Percentiles rank a stretch among this genome's conserved stretches.
Evolutionary conservation across 441 rosid genomes (phyloP).

Genomic region (Monsonia emarginata): DNA sequence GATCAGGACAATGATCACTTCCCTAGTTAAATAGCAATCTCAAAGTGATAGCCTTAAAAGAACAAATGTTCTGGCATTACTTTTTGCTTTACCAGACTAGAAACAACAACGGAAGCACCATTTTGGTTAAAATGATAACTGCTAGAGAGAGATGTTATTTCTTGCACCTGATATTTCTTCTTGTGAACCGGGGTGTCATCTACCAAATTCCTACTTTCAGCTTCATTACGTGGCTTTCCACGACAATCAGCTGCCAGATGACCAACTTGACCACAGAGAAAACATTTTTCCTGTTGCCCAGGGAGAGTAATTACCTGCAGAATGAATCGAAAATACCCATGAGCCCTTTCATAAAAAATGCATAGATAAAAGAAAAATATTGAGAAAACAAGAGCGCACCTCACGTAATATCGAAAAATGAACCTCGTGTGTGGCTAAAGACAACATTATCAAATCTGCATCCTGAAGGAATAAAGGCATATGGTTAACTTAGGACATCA

Average conservation of each 20-base stretch:
- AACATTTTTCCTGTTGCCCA: conserved; percentile 93
- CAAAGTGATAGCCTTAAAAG: too few species aligned
- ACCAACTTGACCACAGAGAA: conserved; percentile 79
- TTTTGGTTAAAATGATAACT: not conserved
- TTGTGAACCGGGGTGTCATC: conserved; percentile 73
- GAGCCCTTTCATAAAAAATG: not conserved
- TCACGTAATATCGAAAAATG: conserved; percentile 95
- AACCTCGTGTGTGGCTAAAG: conserved; percentile 91
- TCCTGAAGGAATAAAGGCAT: conserved; percentile 43
- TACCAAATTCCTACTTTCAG: conserved; percentile 32
- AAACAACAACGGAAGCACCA: too few species aligned
- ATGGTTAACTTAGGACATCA: not conserved
- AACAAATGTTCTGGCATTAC: too few species aligned
- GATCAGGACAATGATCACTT: too few species aligned
- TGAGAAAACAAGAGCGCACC: conserved; percentile 30
- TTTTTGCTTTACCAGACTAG: too few species aligned
- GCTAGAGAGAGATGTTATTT: conserved; percentile 12
- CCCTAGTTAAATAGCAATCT: too few species aligned
- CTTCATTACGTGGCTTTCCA: conserved; percentile 42
- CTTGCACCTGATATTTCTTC: conserved; percentile 90
- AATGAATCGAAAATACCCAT: conserved; percentile 9
- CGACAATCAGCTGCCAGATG: conserved; percentile 91
- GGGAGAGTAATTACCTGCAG: conserved; percentile 69
- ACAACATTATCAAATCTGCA: conserved; percentile 93
- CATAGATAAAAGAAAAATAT: not conserved